Evolutionary conservation across 2,329 filamentous ascomycete genomes (phyloP).

Genomic region (Phyllosticta capitalensis): DNA sequence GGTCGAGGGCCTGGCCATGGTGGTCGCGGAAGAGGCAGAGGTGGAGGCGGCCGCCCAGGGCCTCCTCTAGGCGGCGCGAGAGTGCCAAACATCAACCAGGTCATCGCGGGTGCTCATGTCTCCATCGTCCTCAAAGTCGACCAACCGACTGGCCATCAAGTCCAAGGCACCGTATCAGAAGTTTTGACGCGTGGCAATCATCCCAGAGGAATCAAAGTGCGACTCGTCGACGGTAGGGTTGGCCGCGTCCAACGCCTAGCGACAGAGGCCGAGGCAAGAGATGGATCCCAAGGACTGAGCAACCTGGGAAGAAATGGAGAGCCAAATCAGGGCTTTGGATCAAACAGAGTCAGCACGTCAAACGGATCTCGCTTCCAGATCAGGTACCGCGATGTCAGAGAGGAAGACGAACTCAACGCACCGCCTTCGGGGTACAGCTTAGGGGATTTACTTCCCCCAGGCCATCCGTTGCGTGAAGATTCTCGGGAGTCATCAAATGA

Average conservation of each 20-base stretch:
- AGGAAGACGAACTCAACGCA: constrained; percentile 5
- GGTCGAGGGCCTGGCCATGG: constrained; percentile 4
- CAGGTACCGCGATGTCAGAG: constrained; percentile 9
- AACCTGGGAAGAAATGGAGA: constrained; percentile 21
- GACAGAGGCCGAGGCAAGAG: constrained; percentile 16
- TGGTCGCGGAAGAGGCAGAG: neutral
- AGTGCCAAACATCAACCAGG: constrained; percentile 31
- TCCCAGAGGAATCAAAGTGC: constrained; percentile 69
- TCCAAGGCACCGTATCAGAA: constrained; percentile 56
- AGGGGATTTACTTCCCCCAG: constrained; percentile 5
- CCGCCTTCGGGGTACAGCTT: constrained; percentile 8
- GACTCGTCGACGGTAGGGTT: constrained; percentile 60
- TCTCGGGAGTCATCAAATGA: constrained; percentile 16
- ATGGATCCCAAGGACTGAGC: constrained; percentile 17
- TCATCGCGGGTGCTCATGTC: constrained; percentile 53
- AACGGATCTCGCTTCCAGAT: constrained; percentile 6
- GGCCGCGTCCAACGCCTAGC: constrained; percentile 62
- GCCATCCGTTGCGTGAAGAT: neutral
- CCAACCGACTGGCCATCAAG: constrained; percentile 63
- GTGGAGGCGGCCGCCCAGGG: neutral
- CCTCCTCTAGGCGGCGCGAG: neutral
- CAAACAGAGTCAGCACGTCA: neutral
- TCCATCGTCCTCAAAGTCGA: constrained; percentile 69
- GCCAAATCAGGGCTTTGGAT: neutral
- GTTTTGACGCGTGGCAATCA: constrained; percentile 66